A percentile compares a stretch with the other conserved stretches of the same genome.
These are phyloP conservation scores for Fusarium sp. DNA, from an alignment of 2,329 filamentous ascomycete genomes.

Conservation along the genomic window DNA sequence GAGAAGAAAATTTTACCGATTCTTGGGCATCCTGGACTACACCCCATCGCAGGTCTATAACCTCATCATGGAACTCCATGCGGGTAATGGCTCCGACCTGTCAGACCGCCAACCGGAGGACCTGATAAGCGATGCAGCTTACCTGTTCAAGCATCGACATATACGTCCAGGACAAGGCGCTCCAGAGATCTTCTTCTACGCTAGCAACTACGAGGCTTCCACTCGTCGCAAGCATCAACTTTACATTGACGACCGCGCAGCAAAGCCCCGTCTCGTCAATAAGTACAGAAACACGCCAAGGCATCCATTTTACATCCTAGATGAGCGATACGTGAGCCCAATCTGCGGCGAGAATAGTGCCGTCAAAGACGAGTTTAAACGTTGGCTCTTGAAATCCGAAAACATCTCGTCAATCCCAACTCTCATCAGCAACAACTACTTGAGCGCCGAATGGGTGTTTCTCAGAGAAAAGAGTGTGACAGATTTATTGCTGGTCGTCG, in stretches of 20 bases:
- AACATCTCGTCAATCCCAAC: not conserved
- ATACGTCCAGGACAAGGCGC: not conserved
- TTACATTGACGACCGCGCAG: not conserved
- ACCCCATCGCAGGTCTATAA: not conserved
- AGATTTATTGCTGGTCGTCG: not conserved
- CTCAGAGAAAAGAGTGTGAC: not conserved
- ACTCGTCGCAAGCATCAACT: not conserved
- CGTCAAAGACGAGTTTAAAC: not conserved
- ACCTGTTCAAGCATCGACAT: not conserved
- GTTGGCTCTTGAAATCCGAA: not conserved
- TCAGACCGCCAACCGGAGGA: not conserved
- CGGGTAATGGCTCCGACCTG: not conserved
- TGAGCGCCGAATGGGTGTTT: not conserved
- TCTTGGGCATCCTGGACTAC: not conserved
- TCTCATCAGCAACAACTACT: not conserved
- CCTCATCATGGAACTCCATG: not conserved
- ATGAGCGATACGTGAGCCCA: not conserved
- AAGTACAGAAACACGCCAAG: not conserved
- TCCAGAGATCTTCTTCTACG: not conserved
- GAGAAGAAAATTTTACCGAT: not conserved
- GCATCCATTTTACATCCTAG: not conserved
- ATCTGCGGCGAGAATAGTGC: not conserved
- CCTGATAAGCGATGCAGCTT: not conserved
- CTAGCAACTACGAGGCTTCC: not conserved
- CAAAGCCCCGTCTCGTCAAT: not conserved